Evolutionary conservation across 129 eudicot genomes (phyloP).

Genomic region (Centaurea solstitialis): DNA sequence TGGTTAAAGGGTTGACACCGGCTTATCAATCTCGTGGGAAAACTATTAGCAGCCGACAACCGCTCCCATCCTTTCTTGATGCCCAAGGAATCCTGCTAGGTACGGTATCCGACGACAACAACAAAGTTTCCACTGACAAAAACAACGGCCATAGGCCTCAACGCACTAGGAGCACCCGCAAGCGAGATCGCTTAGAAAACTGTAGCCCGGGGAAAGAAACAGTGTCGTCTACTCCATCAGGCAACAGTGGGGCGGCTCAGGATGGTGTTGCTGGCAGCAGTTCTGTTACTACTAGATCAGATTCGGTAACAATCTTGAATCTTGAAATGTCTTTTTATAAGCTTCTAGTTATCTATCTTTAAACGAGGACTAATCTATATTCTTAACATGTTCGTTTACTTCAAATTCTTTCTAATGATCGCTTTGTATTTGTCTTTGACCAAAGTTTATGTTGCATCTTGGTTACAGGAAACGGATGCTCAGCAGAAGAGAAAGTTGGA

Average conservation of each 20-base stretch:
- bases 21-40: background rate
- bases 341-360: too few relatives aligned
- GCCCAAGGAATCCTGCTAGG: background rate
- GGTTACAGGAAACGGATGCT: too few relatives aligned
- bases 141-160: too few relatives aligned
- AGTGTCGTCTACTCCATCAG: slow-evolving; percentile 53
- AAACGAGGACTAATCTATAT: too few relatives aligned
- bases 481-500: too few relatives aligned
- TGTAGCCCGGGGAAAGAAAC: slow-evolving; percentile 65
- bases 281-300: slow-evolving; percentile 91
- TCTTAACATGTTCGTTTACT: background rate
- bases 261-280: slow-evolving; percentile 59
- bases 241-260: slow-evolving; percentile 49
- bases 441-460: too few relatives aligned
- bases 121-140: too few relatives aligned
- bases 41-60: background rate
- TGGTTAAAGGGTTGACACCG: background rate
- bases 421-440: too few relatives aligned
- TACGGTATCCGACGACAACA: too few relatives aligned
- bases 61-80: background rate
- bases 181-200: slow-evolving; percentile 55
- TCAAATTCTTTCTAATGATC: too few relatives aligned
- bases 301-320: slow-evolving; percentile 55
- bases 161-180: too few relatives aligned
- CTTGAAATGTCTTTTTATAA: too few relatives aligned